Percentiles rank a stretch among this genome's conserved stretches.
phyloP scores from a whole-genome alignment of 441 rosid genomes.

The Hypseocharis bilobata region DNA sequence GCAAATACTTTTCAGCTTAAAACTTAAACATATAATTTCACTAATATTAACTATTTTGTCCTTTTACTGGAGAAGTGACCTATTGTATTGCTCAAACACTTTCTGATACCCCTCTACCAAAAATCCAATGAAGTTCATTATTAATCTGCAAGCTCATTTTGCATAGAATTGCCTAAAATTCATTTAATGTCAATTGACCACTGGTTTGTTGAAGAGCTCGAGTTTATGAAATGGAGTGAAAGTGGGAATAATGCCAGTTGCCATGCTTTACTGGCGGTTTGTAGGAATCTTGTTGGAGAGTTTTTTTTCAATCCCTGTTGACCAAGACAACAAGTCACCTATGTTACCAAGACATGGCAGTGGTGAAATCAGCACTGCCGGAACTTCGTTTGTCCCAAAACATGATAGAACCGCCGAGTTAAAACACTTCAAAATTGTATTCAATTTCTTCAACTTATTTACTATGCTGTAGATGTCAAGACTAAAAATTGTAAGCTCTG shows the following conservation, averaged over 20 bases:
- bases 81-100: background rate
- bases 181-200: background rate
- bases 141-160: background rate
- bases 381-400: background rate
- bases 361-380: background rate
- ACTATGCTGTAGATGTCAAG: background rate
- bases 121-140: background rate
- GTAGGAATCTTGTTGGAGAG: background rate
- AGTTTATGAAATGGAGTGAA: background rate
- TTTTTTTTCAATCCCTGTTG: background rate
- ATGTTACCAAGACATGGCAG: background rate
- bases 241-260: background rate
- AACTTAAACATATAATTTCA: background rate
- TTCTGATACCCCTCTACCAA: background rate
- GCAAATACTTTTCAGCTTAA: background rate
- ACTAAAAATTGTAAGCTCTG: background rate
- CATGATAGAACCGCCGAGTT: background rate
- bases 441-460: slow-evolving; percentile 2
- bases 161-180: background rate
- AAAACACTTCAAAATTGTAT: background rate
- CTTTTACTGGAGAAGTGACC: background rate
- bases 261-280: no score
- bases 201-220: background rate
- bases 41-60: background rate
- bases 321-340: background rate